Conservation (phyloP, 768 basidiomycete genomes). For the Mycena kentingensis region DNA sequence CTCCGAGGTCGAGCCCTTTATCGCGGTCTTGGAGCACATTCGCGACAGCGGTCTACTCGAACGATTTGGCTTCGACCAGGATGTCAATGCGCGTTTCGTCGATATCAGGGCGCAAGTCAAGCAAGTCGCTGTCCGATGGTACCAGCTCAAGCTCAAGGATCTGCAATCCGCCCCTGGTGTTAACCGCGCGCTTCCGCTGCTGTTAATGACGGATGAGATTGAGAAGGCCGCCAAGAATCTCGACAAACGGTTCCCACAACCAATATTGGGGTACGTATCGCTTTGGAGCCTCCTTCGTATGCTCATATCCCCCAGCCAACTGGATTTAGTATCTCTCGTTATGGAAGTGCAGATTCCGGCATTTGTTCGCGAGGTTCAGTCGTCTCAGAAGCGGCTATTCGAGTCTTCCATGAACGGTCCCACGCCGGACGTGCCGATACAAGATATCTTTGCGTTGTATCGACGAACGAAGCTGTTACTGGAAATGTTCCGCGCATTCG, state of each 20-base stretch:
- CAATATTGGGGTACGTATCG: constrained; percentile 69
- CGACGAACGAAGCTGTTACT: constrained; percentile 72
- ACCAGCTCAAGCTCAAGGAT: constrained; percentile 62
- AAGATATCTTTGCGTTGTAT: constrained; percentile 88
- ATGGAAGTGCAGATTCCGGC: constrained; percentile 70
- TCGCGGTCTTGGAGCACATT: constrained; percentile 71
- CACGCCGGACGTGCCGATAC: constrained; percentile 84
- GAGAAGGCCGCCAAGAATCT: constrained; percentile 83
- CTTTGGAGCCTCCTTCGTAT: not conserved
- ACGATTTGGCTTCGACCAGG: constrained; percentile 66
- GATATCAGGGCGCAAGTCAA: constrained; percentile 71
- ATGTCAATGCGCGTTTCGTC: constrained; percentile 57
- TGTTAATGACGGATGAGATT: constrained; percentile 85
- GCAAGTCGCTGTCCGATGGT: constrained; percentile 60
- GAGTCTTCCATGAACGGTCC: constrained; percentile 87
- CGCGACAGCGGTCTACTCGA: constrained; percentile 70
- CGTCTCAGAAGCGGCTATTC: constrained; percentile 70
- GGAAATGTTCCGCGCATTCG: constrained; percentile 83
- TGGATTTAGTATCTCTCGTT: constrained; percentile 77
- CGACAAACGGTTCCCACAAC: constrained; percentile 85
- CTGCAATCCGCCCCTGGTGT: constrained; percentile 72
- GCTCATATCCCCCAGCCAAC: constrained; percentile 41
- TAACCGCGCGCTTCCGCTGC: constrained; percentile 77
- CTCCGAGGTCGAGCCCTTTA: constrained; percentile 64
- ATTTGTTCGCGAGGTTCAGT: constrained; percentile 65